Base-by-base conservation (phyloP, 345 rosid species). In the Gossypium australe region DNA sequence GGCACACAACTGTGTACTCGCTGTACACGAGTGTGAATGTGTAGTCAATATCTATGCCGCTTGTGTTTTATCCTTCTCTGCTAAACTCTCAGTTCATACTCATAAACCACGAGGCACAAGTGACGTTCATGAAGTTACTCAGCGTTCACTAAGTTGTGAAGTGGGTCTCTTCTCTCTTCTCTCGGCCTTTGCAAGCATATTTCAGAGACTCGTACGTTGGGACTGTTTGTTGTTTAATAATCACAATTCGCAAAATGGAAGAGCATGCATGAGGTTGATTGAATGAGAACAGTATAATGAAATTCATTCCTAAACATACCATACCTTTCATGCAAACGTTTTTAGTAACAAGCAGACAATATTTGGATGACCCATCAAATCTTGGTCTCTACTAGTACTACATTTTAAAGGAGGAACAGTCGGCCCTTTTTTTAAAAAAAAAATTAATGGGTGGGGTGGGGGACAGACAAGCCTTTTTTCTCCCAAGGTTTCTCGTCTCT, bases 21-120 rank as follows among this genome's bases (percentile, higher is more conserved):
- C 60, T 25, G 60, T 52, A 29, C 60, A 17, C 25, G 1, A 11
- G 59, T 25, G 29, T 11, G 47, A n/a, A 16, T n/a, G 69, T 61
- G 27, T 61, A 6, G 69, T 73, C 76, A 61, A 61, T 61, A 61
- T 47, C 18, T 47, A 14, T 18, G 57, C 59, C 7, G 58, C 58
- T 48, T 48, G 13, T 48, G 27, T 18, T 20, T 68, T 27, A 16
- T 49, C 24, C 59, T 48, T 66, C 65, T 63, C 2, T 25, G 58
- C 7, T 4, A 0, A 69, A 52, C 25, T 72, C 66, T 13, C n/a
- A 25, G 73, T 59, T 73, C 66, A 60, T 24, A 73, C 64, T 45
- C 58, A 10, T 59, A n/a, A 11, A 25, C 12, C 58, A 14, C 24
- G 58, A 68, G 58, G 72, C 44, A 49, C 45, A 51, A 52, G 16